phyloP scores from a whole-genome alignment of 805 yeast species.

The Yarrowia phangngaensis region DNA sequence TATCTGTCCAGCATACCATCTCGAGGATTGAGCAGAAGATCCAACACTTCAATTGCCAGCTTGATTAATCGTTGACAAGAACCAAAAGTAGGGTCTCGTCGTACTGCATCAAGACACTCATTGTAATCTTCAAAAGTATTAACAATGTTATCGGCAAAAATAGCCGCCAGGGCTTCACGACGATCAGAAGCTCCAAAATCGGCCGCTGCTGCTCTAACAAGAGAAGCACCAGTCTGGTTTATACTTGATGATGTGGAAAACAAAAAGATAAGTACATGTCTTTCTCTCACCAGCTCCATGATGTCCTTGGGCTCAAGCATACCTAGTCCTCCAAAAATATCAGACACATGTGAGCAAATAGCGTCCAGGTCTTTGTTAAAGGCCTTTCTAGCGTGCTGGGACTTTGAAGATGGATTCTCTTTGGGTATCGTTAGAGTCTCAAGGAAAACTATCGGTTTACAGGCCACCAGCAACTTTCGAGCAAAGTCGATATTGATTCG shows the following conservation, averaged over 20 bases:
- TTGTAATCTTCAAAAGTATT: slow-evolving; percentile 50
- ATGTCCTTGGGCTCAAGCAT: slow-evolving; percentile 1
- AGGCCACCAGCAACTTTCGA: not conserved
- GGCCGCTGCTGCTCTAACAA: slow-evolving; percentile 2
- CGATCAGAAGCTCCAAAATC: slow-evolving; percentile 72
- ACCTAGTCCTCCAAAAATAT: slow-evolving; percentile 6
- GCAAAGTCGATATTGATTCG: slow-evolving; percentile 13
- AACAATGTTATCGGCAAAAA: slow-evolving; percentile 47
- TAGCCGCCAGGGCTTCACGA: slow-evolving; percentile 61
- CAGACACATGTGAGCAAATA: slow-evolving; percentile 6
- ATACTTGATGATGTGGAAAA: slow-evolving; percentile 1
- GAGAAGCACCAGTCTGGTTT: slow-evolving; percentile 19
- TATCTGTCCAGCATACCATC: slow-evolving; percentile 50
- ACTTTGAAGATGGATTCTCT: not conserved
- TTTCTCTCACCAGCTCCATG: slow-evolving; percentile 7
- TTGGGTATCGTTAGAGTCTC: slow-evolving; percentile 9
- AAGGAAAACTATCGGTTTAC: slow-evolving; percentile 7
- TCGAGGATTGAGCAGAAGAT: slow-evolving; percentile 61
- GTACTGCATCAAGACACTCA: slow-evolving; percentile 46
- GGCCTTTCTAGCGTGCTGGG: not conserved
- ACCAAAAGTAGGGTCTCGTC: slow-evolving; percentile 52
- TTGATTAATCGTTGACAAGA: slow-evolving; percentile 74
- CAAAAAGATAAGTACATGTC: slow-evolving; percentile 8
- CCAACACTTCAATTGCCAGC: slow-evolving; percentile 67
- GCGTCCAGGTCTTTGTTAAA: slow-evolving; percentile 6